These are phyloP conservation scores for Colletotrichum brevisporum DNA, from an alignment of 2,329 filamentous ascomycete genomes.

Conservation along the genomic window DNA sequence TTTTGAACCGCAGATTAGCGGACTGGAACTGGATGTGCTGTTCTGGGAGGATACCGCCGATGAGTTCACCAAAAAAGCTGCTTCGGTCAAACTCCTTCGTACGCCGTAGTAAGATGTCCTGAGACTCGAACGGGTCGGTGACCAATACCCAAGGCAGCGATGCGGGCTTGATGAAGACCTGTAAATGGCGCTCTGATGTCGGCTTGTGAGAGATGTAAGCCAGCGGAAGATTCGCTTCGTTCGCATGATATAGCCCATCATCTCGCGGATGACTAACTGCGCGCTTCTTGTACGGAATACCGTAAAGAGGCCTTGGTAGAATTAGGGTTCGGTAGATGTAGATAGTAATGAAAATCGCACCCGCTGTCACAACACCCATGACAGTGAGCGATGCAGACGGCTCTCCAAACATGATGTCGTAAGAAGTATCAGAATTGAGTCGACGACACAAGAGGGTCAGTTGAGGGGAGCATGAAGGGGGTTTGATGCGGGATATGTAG, in stretches of 20 bases:
- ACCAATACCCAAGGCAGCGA: constrained; percentile 58
- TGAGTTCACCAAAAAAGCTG: constrained; percentile 49
- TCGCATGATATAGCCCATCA: constrained; percentile 52
- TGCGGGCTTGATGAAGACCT: constrained; percentile 62
- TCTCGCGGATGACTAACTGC: constrained; percentile 52
- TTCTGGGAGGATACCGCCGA: constrained; percentile 50
- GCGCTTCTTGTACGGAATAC: constrained; percentile 55
- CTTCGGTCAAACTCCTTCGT: constrained; percentile 59
- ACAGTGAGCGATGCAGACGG: neutral
- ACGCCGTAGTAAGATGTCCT: constrained; percentile 60
- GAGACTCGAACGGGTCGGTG: constrained; percentile 45
- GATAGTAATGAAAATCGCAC: neutral
- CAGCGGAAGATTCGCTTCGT: constrained; percentile 49
- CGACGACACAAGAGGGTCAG: no score
- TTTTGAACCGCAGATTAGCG: constrained; percentile 48
- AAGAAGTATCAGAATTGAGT: no score
- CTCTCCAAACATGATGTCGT: neutral
- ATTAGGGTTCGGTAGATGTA: neutral
- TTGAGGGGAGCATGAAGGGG: no score
- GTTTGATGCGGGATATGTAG: no score
- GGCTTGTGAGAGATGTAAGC: constrained; percentile 48
- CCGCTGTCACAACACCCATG: neutral
- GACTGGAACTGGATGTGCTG: constrained; percentile 50
- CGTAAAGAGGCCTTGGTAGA: neutral
- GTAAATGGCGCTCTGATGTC: constrained; percentile 57